phyloP scores from a whole-genome alignment of 2,329 filamentous ascomycete genomes.

The Graphiopsis chlorocephala region DNA sequence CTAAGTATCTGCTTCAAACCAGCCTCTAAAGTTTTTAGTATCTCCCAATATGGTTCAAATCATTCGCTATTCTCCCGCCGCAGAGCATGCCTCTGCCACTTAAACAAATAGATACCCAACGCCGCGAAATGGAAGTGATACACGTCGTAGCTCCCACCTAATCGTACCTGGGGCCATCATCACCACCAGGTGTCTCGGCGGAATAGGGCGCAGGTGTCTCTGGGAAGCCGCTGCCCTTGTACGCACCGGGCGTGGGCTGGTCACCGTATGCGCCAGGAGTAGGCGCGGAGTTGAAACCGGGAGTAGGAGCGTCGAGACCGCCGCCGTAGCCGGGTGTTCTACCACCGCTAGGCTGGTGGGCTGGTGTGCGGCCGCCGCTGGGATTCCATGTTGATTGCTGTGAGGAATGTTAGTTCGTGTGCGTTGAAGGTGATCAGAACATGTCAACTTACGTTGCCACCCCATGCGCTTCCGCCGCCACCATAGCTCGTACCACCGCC shows the following conservation, averaged over 20 bases:
- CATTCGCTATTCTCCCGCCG: neutral
- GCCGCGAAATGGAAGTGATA: neutral
- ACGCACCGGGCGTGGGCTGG: constrained; percentile 39
- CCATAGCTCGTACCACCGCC: constrained; percentile 43
- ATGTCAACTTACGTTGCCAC: constrained; percentile 26
- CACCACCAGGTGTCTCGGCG: constrained; percentile 56
- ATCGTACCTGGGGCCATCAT: constrained; percentile 45
- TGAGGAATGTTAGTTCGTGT: constrained; percentile 13
- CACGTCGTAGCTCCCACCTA: constrained; percentile 16
- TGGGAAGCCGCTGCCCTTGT: constrained; percentile 44
- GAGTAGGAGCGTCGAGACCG: constrained; percentile 63
- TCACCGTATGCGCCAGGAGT: constrained; percentile 39
- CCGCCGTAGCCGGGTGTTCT: constrained; percentile 70
- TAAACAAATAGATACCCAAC: neutral
- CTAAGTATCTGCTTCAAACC: neutral
- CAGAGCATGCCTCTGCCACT: neutral
- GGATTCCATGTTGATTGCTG: constrained; percentile 39
- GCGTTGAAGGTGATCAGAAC: constrained; percentile 57
- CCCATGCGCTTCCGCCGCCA: constrained; percentile 23
- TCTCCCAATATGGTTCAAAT: neutral
- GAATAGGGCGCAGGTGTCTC: constrained; percentile 49
- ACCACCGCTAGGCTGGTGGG: constrained; percentile 55
- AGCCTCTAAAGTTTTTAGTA: neutral
- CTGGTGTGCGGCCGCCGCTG: constrained; percentile 50
- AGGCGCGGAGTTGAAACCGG: constrained; percentile 42